Conservation (phyloP, 805 yeast genomes). For the Spathaspora gorwiae region DNA sequence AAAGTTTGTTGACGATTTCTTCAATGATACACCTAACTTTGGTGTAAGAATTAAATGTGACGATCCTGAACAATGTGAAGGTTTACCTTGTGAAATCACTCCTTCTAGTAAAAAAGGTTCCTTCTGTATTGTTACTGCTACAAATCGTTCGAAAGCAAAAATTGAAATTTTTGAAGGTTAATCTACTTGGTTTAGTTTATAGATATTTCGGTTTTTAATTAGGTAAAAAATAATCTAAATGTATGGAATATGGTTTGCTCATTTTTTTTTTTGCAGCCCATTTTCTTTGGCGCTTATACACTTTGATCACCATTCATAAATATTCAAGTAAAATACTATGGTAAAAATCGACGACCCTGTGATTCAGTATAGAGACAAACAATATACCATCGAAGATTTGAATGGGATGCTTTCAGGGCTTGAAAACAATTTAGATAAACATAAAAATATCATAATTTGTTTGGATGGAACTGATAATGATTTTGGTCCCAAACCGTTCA, state of each 20-base stretch:
- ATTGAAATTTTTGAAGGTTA: conserved; percentile 58
- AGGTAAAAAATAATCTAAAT: no score
- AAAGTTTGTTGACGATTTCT: conserved; percentile 64
- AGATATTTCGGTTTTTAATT: no score
- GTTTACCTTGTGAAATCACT: conserved; percentile 79
- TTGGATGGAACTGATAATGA: conserved; percentile 61
- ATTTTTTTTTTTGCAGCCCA: neutral
- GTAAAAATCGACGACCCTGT: neutral
- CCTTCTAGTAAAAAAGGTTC: conserved; percentile 64
- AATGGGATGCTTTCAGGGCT: neutral
- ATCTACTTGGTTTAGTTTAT: neutral
- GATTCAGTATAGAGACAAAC: neutral
- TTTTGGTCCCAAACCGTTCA: conserved; percentile 51
- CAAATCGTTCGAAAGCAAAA: conserved; percentile 55
- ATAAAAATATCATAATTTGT: conserved; percentile 41
- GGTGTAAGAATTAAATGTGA: conserved; percentile 76
- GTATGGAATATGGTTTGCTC: no score
- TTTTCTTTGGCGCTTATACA: neutral
- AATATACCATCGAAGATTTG: neutral
- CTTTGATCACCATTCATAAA: neutral
- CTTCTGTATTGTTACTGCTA: conserved; percentile 83
- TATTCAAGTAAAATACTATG: neutral
- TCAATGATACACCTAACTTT: conserved; percentile 51
- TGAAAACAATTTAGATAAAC: neutral
- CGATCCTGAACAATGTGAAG: conserved; percentile 62